These are phyloP conservation scores for Backusella parvicylindrica DNA, from an alignment of 192 early-diverging fungal genomes.

Conservation along the genomic window DNA sequence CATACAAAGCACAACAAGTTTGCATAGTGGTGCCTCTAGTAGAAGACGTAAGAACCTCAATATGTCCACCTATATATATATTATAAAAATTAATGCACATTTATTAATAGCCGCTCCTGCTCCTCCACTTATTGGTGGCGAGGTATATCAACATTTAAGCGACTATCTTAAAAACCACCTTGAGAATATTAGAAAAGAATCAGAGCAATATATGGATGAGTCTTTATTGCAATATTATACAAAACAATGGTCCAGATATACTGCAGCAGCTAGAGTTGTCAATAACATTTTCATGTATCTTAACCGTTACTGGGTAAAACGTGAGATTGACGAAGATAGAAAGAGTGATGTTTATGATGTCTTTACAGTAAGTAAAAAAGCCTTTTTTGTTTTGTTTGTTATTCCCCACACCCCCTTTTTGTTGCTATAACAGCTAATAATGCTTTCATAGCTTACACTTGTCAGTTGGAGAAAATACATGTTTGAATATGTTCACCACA, in stretches of 20 bases:
- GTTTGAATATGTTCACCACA: slow-evolving; percentile 62
- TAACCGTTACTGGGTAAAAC: slow-evolving; percentile 96
- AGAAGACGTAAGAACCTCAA: not conserved
- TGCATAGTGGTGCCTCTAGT: not conserved
- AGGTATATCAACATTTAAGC: slow-evolving; percentile 48
- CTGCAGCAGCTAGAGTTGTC: slow-evolving; percentile 76
- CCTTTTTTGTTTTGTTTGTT: no score
- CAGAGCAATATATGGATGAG: slow-evolving; percentile 69
- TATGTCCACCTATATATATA: no score
- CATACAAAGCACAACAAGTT: not conserved
- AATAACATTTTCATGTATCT: slow-evolving; percentile 93
- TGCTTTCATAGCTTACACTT: slow-evolving; percentile 58
- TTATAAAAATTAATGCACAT: not conserved
- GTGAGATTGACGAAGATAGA: slow-evolving; percentile 92
- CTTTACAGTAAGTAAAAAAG: slow-evolving; percentile 80
- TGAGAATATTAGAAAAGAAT: slow-evolving; percentile 47
- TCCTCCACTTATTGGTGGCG: slow-evolving; percentile 53
- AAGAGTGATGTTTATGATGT: slow-evolving; percentile 86
- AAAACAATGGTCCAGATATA: slow-evolving; percentile 86
- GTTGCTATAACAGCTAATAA: not conserved
- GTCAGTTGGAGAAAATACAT: slow-evolving; percentile 86
- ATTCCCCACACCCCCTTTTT: not conserved
- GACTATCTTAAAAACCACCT: slow-evolving; percentile 55
- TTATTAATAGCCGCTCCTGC: slow-evolving; percentile 25
- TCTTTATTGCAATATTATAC: slow-evolving; percentile 85